phyloP scores from a whole-genome alignment of 2,329 filamentous ascomycete genomes.

The Rhinocladiella similis region DNA sequence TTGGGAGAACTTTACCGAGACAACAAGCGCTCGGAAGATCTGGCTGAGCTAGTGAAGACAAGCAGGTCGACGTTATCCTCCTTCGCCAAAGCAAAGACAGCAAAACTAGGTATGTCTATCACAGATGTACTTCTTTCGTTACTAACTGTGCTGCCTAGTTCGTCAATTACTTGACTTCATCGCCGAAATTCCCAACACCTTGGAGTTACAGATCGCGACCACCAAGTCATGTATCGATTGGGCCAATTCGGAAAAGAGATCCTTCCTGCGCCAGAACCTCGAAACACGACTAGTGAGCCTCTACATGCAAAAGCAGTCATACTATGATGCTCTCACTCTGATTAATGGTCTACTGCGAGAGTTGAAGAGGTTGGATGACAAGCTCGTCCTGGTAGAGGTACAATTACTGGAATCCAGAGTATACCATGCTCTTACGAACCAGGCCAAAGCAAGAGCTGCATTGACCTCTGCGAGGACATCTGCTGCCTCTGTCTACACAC shows the following conservation, averaged over 20 bases:
- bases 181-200: slow-evolving; percentile 87
- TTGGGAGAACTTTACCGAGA: slow-evolving; percentile 92
- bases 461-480: slow-evolving; percentile 92
- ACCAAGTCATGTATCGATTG: slow-evolving; percentile 99
- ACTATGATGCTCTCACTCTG: slow-evolving; percentile 93
- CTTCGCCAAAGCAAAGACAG: slow-evolving; percentile 98
- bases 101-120: slow-evolving; percentile 77
- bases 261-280: slow-evolving; percentile 96
- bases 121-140: neutral
- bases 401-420: slow-evolving; percentile 95
- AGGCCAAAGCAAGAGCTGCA: slow-evolving; percentile 91
- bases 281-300: slow-evolving; percentile 91
- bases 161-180: slow-evolving; percentile 96
- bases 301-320: slow-evolving; percentile 96
- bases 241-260: slow-evolving; percentile 71
- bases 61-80: slow-evolving; percentile 89
- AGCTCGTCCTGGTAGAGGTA: slow-evolving; percentile 95
- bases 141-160: slow-evolving; percentile 55
- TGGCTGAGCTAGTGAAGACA: slow-evolving; percentile 85
- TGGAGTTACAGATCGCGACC: slow-evolving; percentile 89
- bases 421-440: slow-evolving; percentile 96
- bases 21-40: slow-evolving; percentile 73
- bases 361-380: slow-evolving; percentile 97
- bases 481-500: slow-evolving; percentile 95
- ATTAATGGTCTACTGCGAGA: slow-evolving; percentile 96